Conservation (phyloP, 106 monocot species). For the Gastrodia elata region DNA sequence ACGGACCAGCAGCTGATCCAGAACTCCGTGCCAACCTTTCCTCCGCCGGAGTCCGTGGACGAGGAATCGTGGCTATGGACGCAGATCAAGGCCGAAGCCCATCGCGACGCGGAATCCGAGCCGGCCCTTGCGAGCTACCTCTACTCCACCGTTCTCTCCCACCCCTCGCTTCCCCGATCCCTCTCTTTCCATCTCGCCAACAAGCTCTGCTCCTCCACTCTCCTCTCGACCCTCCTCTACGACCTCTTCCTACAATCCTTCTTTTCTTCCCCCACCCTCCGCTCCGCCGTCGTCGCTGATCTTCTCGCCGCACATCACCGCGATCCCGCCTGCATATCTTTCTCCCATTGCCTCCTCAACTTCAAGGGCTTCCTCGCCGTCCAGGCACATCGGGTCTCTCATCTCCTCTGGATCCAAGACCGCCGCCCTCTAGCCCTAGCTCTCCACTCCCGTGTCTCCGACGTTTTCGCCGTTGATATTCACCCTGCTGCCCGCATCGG, state of each 20-base stretch:
- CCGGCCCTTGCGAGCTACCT: slow-evolving; percentile 66
- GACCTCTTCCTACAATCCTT: slow-evolving; percentile 37
- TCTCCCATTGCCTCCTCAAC: slow-evolving; percentile 46
- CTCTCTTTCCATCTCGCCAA: slow-evolving; percentile 58
- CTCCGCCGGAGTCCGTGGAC: slow-evolving; percentile 61
- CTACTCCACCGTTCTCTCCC: slow-evolving; percentile 55
- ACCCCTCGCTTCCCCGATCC: slow-evolving; percentile 51
- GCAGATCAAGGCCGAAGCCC: slow-evolving; percentile 70
- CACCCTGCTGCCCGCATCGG: slow-evolving; percentile 69
- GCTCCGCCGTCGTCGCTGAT: slow-evolving; percentile 27
- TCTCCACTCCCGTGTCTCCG: slow-evolving; percentile 49
- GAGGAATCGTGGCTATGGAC: slow-evolving; percentile 65
- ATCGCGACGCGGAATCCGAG: slow-evolving; percentile 69
- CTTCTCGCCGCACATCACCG: slow-evolving; percentile 33
- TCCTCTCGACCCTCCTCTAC: slow-evolving; percentile 46
- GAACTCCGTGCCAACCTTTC: slow-evolving; percentile 29
- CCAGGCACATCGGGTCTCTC: slow-evolving; percentile 26
- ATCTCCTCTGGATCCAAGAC: slow-evolving; percentile 20
- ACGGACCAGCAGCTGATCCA: not conserved
- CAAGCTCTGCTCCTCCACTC: slow-evolving; percentile 48
- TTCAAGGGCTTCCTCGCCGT: slow-evolving; percentile 53
- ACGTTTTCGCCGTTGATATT: slow-evolving; percentile 77
- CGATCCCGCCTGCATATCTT: slow-evolving; percentile 41
- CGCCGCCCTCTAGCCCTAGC: slow-evolving; percentile 56
- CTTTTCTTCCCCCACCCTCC: slow-evolving; percentile 19